Evolutionary conservation across 1,284 basidiomycete species (phyloP).

Genomic region (Pseudozyma thailandica): DNA sequence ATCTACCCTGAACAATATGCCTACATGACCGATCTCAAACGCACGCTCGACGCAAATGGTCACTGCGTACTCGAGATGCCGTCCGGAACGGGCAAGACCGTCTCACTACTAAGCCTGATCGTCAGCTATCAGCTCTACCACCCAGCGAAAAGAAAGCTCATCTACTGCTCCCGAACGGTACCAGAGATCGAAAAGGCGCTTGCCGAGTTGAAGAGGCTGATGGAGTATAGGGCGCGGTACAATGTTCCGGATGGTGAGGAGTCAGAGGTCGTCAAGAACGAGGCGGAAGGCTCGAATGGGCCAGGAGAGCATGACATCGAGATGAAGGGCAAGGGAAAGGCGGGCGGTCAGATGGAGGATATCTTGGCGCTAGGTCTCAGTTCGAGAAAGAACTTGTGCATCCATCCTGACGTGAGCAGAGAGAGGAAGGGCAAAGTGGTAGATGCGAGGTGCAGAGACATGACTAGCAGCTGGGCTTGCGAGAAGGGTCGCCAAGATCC

Average conservation of each 20-base stretch:
- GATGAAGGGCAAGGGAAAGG: constrained; percentile 46
- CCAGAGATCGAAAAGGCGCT: constrained; percentile 99
- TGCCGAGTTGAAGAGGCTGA: constrained; percentile 91
- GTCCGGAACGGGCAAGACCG: constrained; percentile 98
- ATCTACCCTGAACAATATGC: constrained; percentile 88
- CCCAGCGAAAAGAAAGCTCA: constrained; percentile 88
- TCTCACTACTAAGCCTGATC: constrained; percentile 93
- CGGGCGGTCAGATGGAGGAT: constrained; percentile 66
- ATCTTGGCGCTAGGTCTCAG: constrained; percentile 93
- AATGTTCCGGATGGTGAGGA: constrained; percentile 71
- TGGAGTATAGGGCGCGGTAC: constrained; percentile 79
- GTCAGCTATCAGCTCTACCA: constrained; percentile 98
- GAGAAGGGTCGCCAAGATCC: constrained; percentile 88
- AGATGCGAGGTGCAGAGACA: constrained; percentile 93
- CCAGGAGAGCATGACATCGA: constrained; percentile 37
- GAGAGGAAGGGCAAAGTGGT: constrained; percentile 99
- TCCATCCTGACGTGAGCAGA: constrained; percentile 92
- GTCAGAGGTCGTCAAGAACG: constrained; percentile 76
- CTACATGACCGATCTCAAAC: constrained; percentile 98
- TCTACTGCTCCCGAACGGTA: constrained; percentile 99
- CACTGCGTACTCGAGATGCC: constrained; percentile 99
- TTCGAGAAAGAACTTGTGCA: constrained; percentile 94
- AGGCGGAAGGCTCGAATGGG: constrained; percentile 27
- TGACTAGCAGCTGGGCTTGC: constrained; percentile 86
- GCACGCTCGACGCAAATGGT: constrained; percentile 89